A percentile compares a stretch with the other conserved stretches of the same genome.
Evolutionary conservation across 2,329 filamentous ascomycete genomes (phyloP).

Genomic region (Byssoonygena ceratinophila): DNA sequence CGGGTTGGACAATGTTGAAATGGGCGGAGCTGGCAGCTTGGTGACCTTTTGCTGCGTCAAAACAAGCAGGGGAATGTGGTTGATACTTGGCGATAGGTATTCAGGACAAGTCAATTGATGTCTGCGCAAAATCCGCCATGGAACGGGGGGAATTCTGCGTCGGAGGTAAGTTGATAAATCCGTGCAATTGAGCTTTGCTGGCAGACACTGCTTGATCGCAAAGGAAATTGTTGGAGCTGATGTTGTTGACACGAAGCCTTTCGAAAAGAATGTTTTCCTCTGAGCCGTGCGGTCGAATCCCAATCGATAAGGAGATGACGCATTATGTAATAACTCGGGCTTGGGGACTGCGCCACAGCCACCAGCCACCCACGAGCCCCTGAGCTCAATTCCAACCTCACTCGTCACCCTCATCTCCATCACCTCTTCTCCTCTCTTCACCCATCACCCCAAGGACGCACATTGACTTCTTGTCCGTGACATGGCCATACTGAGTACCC

Average conservation of each 20-base stretch:
- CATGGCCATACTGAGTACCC: no score
- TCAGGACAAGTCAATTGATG: slow-evolving; percentile 1
- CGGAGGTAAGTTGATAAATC: not conserved
- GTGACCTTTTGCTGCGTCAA: not conserved
- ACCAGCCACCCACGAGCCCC: not conserved
- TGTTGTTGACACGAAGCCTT: slow-evolving; percentile 36
- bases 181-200: slow-evolving; percentile 4
- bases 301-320: slow-evolving; percentile 4
- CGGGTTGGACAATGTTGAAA: not conserved
- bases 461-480: no score
- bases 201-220: not conserved
- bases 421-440: not conserved
- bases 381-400: not conserved
- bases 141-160: slow-evolving; percentile 1
- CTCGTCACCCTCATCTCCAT: not conserved
- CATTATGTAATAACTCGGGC: slow-evolving; percentile 6
- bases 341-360: not conserved
- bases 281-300: not conserved
- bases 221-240: not conserved
- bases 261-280: slow-evolving; percentile 18
- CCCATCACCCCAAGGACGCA: no score
- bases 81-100: not conserved
- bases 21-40: not conserved
- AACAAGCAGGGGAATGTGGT: not conserved
- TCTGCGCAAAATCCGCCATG: slow-evolving; percentile 4